Evolutionary conservation across 2,329 filamentous ascomycete genomes (phyloP).

Genomic region (Eutypella sp.): DNA sequence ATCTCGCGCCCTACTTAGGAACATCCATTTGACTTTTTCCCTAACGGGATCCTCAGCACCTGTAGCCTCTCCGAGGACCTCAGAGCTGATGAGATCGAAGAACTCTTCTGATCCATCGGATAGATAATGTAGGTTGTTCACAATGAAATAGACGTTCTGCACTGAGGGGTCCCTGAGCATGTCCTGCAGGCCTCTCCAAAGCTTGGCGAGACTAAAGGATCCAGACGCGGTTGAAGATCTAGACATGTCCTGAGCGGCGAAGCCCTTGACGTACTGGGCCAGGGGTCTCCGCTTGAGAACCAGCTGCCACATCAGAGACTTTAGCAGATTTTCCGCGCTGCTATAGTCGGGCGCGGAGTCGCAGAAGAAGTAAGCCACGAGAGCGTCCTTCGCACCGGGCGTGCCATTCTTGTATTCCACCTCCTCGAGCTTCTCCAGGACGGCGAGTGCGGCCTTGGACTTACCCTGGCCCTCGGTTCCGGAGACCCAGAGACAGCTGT

Average conservation of each 20-base stretch:
- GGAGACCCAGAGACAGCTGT: background rate
- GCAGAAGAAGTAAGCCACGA: background rate
- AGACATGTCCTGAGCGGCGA: background rate
- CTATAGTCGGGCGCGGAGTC: background rate
- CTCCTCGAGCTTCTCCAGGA: background rate
- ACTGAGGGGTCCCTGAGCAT: background rate
- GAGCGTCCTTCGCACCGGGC: background rate
- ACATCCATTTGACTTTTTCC: background rate
- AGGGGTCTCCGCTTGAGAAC: background rate
- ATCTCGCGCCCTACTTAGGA: background rate
- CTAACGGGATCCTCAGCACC: background rate
- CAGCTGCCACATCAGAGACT: conserved; percentile 1
- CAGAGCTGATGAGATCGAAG: background rate
- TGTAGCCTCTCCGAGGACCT: background rate
- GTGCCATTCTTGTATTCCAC: background rate
- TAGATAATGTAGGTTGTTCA: conserved; percentile 1
- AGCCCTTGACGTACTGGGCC: conserved; percentile 1
- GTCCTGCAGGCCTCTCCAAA: background rate
- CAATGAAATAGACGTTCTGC: background rate
- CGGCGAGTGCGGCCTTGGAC: background rate
- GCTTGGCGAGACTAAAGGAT: background rate
- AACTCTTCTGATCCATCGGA: background rate
- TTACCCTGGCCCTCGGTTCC: background rate
- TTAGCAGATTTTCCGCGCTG: background rate
- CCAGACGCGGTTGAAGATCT: background rate